These are phyloP conservation scores for Penicillium crystallinum DNA, from an alignment of 495 filamentous ascomycete species.

Conservation along the genomic window DNA sequence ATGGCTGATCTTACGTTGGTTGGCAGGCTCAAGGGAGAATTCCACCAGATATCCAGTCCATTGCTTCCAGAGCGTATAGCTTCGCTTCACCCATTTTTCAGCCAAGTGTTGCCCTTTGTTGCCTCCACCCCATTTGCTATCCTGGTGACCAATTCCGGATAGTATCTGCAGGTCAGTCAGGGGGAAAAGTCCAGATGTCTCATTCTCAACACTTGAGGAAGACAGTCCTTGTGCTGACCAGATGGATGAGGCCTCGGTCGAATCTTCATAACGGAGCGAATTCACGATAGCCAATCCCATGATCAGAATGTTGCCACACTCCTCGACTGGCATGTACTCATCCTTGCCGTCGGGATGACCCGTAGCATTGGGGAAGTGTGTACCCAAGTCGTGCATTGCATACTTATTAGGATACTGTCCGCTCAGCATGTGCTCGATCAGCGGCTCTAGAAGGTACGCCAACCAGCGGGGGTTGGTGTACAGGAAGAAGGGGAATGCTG, in stretches of 20 bases:
- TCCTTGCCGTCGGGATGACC: slow-evolving; percentile 83
- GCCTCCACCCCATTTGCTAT: slow-evolving; percentile 50
- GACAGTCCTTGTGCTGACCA: slow-evolving; percentile 41
- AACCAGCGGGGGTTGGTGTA: slow-evolving; percentile 93
- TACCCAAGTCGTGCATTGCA: slow-evolving; percentile 88
- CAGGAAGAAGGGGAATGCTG: slow-evolving; percentile 88
- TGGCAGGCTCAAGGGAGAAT: slow-evolving; percentile 77
- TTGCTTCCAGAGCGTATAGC: slow-evolving; percentile 81
- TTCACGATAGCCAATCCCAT: slow-evolving; percentile 88
- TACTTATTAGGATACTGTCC: slow-evolving; percentile 89
- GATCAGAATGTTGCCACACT: slow-evolving; percentile 94
- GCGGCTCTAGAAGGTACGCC: slow-evolving; percentile 81
- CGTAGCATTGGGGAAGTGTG: slow-evolving; percentile 87
- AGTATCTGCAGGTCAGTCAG: slow-evolving; percentile 37
- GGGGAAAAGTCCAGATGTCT: slow-evolving; percentile 33
- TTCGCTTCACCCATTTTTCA: slow-evolving; percentile 53
- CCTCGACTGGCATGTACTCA: slow-evolving; percentile 97
- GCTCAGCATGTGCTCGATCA: slow-evolving; percentile 86
- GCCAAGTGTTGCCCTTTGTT: slow-evolving; percentile 45
- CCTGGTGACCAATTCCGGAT: slow-evolving; percentile 43
- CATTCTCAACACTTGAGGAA: slow-evolving; percentile 10
- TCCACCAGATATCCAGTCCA: slow-evolving; percentile 90
- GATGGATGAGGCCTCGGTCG: slow-evolving; percentile 48
- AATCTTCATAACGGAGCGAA: slow-evolving; percentile 62
- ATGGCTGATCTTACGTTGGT: slow-evolving; percentile 55